These are phyloP conservation scores for Kodamaea ohmeri DNA, from an alignment of 1,139 yeast genomes.

Conservation along the genomic window DNA sequence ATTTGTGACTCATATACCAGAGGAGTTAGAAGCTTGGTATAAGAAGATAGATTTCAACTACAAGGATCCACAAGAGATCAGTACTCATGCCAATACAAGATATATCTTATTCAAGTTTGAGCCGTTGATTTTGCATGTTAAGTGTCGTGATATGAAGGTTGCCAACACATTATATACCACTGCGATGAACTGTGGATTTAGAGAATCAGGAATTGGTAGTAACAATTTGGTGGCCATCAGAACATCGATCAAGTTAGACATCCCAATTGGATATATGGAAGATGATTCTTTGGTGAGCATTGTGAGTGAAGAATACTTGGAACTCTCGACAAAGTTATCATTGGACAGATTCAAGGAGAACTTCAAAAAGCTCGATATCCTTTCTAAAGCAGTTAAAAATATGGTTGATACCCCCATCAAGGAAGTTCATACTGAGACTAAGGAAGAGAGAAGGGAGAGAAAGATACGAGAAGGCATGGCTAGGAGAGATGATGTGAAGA, in stretches of 20 bases:
- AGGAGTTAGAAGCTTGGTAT: slow-evolving; percentile 54
- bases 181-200: slow-evolving; percentile 82
- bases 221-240: slow-evolving; percentile 78
- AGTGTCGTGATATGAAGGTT: slow-evolving; percentile 58
- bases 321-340: slow-evolving; percentile 48
- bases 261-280: slow-evolving; percentile 63
- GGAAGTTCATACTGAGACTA: slow-evolving; percentile 23
- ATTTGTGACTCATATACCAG: slow-evolving; percentile 70
- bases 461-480: slow-evolving; percentile 62
- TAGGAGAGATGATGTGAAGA: slow-evolving; percentile 36
- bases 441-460: slow-evolving; percentile 58
- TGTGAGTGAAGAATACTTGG: slow-evolving; percentile 50
- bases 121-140: slow-evolving; percentile 80
- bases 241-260: slow-evolving; percentile 66
- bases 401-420: slow-evolving; percentile 13
- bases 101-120: slow-evolving; percentile 74
- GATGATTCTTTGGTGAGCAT: slow-evolving; percentile 33
- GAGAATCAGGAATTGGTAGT: slow-evolving; percentile 84
- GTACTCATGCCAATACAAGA: slow-evolving; percentile 33
- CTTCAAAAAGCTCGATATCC: slow-evolving; percentile 48
- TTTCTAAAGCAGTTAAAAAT: slow-evolving; percentile 42
- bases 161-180: slow-evolving; percentile 64
- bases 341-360: slow-evolving; percentile 64
- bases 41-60: slow-evolving; percentile 27
- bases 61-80: slow-evolving; percentile 8